Evolutionary conservation across 805 yeast species (phyloP), one percentile per base, ranked within the genome.

Genomic region (Pichia paraexigua): DNA sequence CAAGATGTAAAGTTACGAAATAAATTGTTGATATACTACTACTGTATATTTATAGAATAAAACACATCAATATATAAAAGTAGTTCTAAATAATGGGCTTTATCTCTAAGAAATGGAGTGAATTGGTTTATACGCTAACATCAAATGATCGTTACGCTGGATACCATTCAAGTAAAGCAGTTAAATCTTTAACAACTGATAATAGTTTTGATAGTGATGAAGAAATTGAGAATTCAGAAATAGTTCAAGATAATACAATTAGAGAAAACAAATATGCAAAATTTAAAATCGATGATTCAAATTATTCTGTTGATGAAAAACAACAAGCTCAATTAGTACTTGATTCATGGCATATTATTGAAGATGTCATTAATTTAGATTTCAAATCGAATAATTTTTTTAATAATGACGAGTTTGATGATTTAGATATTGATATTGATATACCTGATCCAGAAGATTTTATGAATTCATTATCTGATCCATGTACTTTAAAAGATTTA

Each of bases 401-500:
- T 17, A 22, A 43, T 32, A 27, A 24, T 43, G 47, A 18, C 20
- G 55, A 24, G 37, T 44, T 32, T 78, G 39, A 88, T 94, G 95
- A 71, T 87, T 7, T 74, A 44, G 78, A 79, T 17, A n/a, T 35
- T n/a, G 39, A 35, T 17, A n/a, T 35, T 52, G 71, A 83, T 64
- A 80, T 81, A 53, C 84, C 87, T 2, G 97, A 90, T 67, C 70
- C 89, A 53, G 72, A 70, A 57, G 87, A 85, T 47, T 77, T 91
- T 27, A 7, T 51, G 2, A 48, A 48, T 25, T 51, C 54, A 25
- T 43, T 59, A n/a, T 56, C 58, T 41, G 56, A 70, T 48, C 84
- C 87, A 21, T 89, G 88, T 58, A 85, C 96, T 0, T 71, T 74
- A 43, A 74, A 81, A 47, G 97, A 91, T 63, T 71, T 91, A 45